Conservation (phyloP, 2,329 filamentous ascomycete genomes). For the Verticillium nubilum region DNA sequence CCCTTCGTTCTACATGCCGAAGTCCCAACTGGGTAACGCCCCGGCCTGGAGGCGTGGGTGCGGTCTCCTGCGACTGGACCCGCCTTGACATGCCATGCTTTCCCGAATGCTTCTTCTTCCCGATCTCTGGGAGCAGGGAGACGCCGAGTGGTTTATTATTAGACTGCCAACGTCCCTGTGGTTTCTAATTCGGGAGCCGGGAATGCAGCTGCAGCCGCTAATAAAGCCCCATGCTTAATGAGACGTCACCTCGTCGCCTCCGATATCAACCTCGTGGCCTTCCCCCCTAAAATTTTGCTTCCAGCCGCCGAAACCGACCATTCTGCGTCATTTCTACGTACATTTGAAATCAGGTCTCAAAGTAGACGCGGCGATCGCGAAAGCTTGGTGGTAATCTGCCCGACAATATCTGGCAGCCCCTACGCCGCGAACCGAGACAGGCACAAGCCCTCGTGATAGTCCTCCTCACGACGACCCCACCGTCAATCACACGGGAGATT, state of each 20-base stretch:
- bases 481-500: not conserved
- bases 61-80: not conserved
- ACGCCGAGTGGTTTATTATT: constrained; percentile 21
- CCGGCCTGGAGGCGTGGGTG: not conserved
- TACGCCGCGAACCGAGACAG: not conserved
- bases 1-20: not conserved
- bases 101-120: not conserved
- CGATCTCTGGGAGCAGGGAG: not conserved
- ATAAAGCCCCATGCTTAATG: constrained; percentile 19
- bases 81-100: not conserved
- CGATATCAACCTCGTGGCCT: not conserved
- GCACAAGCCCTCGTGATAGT: not conserved
- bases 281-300: not conserved
- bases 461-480: not conserved
- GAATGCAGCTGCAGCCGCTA: constrained; percentile 28
- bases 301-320: not conserved
- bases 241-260: constrained; percentile 19
- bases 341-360: not conserved
- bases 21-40: not conserved
- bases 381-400: not conserved
- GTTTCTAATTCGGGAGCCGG: constrained; percentile 30
- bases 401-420: not conserved
- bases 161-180: constrained; percentile 11
- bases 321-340: not conserved
- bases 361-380: not conserved